Conservation (phyloP, 805 yeast genomes). For the Starmerella ratchasimensis region DNA sequence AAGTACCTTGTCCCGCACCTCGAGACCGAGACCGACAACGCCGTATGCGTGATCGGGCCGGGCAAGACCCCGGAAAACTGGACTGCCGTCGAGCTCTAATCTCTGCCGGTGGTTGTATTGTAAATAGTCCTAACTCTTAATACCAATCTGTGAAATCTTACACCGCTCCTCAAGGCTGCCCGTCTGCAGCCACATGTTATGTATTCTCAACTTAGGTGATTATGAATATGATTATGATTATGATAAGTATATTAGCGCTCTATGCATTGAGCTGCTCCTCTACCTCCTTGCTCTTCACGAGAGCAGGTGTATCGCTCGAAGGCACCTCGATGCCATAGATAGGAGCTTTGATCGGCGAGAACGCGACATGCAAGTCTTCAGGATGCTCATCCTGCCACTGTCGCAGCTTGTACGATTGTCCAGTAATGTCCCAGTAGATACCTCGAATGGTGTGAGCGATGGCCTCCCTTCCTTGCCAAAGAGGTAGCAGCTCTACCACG, state of each 20-base stretch:
- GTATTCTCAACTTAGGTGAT: background rate
- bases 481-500: constrained; percentile 53
- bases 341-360: constrained; percentile 13
- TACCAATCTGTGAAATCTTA: too few species aligned
- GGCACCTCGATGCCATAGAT: constrained; percentile 1
- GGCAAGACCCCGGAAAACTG: constrained; percentile 10
- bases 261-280: background rate
- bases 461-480: constrained; percentile 60
- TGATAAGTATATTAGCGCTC: background rate
- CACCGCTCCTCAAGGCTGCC: background rate
- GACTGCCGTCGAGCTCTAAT: constrained; percentile 7
- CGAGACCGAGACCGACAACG: background rate
- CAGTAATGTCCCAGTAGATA: constrained; percentile 71
- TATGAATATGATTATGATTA: background rate
- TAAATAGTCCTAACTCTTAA: too few species aligned
- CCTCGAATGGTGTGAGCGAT: constrained; percentile 56
- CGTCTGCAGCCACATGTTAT: too few species aligned
- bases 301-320: background rate
- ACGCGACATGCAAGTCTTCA: constrained; percentile 43
- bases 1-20: constrained; percentile 33
- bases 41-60: constrained; percentile 20
- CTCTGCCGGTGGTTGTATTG: too few species aligned
- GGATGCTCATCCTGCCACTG: constrained; percentile 69
- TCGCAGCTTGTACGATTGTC: constrained; percentile 56
- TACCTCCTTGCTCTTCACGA: constrained; percentile 5